Conservation (phyloP, 352 stramenopile species). For the Phytophthora pistaciae region DNA sequence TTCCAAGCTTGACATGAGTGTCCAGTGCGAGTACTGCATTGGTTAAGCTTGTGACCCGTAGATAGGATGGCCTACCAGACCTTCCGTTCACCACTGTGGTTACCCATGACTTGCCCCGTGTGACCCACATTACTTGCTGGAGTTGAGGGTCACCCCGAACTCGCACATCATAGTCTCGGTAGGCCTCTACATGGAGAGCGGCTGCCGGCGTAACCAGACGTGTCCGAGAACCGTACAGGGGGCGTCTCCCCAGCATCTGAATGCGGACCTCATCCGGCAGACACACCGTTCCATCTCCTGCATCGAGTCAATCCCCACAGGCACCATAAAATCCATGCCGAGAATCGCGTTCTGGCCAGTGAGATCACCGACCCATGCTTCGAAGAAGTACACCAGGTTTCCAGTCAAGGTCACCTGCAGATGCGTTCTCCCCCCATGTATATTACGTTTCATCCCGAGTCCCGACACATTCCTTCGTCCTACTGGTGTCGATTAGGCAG, state of each 20-base stretch:
- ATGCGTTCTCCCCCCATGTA: background rate
- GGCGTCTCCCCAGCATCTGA: background rate
- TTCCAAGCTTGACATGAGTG: background rate
- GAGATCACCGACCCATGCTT: slow-evolving; percentile 18
- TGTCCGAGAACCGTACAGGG: background rate
- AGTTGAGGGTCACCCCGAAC: background rate
- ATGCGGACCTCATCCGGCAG: slow-evolving; percentile 23
- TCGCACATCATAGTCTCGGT: background rate
- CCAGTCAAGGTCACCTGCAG: background rate
- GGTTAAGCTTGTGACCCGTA: slow-evolving; percentile 11
- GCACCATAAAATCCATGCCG: slow-evolving; percentile 30
- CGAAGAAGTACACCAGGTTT: background rate
- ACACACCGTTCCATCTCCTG: slow-evolving; percentile 9
- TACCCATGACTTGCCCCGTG: background rate
- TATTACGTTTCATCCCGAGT: background rate
- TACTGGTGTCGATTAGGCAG: slow-evolving; percentile 15
- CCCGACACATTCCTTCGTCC: background rate
- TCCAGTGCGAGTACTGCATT: background rate
- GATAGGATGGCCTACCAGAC: background rate
- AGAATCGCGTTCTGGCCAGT: slow-evolving; percentile 18
- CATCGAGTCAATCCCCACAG: slow-evolving; percentile 9
- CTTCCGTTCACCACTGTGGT: background rate
- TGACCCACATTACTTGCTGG: slow-evolving; percentile 6
- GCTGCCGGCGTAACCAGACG: background rate
- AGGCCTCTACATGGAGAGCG: background rate